Evolutionary conservation across 768 basidiomycete genomes (phyloP), one percentile per base, ranked within the genome.

Genomic region (Tricholomella constricta): DNA sequence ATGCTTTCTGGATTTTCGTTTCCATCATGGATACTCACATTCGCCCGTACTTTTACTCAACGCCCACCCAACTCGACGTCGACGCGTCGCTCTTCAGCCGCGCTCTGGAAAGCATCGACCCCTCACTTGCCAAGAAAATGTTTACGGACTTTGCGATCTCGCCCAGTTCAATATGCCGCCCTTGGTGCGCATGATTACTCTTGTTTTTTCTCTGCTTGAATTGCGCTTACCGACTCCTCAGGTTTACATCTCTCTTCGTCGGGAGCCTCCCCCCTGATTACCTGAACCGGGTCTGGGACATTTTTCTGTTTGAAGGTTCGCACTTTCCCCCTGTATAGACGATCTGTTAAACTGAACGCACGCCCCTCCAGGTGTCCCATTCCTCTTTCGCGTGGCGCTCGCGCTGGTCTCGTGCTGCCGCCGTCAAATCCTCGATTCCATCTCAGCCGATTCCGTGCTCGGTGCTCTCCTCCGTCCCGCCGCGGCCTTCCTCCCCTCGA

Each of bases 1-100:
- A 94, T 58, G 91, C 89, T 0, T 94, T 94, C 66, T 94, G 91
- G 91, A 92, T 89, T 17, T 92, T 93, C 64, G 78, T 89, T 1
- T 90, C 89, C 2, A 71, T 93, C 57, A 94, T 94, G 91, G 89
- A 93, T 59, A 79, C 81, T 1, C 85, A 91, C 58, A 73, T 92
- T n/a, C 85, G 91, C 1, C 75, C 85, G 0, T 91, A 91, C 66
- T 94, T 91, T 64, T 81, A 86, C 32, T 62, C 77, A 3, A 78
- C 70, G 45, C 71, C 77, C 2, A 73, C 77, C 2, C 88, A 90
- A 65, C 71, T 91, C 50, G 90, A 91, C 58, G 85, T 93, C 7
- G 91, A 93, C 54, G 80, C 88, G 0, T 75, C 81, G 2, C 66
- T 94, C 38, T 90, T 92, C 59, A 77, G 77, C 50, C 83, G 81